Percentiles rank a stretch among this genome's conserved stretches.
phyloP scores from a whole-genome alignment of 441 rosid species.

The Syzygium syzygioides region DNA sequence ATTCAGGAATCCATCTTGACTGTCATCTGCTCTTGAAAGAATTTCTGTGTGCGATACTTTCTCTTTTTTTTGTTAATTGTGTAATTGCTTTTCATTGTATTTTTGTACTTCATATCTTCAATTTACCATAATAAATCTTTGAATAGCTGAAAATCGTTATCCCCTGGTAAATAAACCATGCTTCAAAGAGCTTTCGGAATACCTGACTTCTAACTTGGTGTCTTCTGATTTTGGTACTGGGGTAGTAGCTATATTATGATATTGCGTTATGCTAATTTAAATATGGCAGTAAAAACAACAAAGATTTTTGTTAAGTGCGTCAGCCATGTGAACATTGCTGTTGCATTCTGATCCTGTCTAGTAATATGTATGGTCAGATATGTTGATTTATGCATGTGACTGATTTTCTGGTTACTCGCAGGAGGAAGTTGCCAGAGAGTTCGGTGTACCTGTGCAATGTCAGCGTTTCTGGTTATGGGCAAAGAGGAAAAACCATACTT shows the following conservation, averaged over 20 bases:
- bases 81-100: background rate
- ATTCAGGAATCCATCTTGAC: background rate
- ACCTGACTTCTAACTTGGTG: background rate
- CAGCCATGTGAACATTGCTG: background rate
- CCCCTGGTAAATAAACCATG: background rate
- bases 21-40: background rate
- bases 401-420: constrained; percentile 23
- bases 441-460: constrained; percentile 76
- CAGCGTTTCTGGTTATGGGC: constrained; percentile 98
- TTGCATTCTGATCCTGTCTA: background rate
- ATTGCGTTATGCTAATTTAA: background rate
- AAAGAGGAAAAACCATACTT: constrained; percentile 84
- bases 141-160: background rate
- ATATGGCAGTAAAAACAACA: background rate
- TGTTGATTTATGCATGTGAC: background rate
- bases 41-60: background rate
- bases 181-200: background rate
- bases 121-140: background rate
- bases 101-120: background rate
- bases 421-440: constrained; percentile 94
- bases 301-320: background rate
- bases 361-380: background rate
- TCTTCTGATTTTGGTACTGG: background rate
- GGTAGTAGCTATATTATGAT: background rate
- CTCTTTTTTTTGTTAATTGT: background rate